Evolutionary conservation across 2,329 filamentous ascomycete genomes (phyloP), one percentile per base, ranked within the genome.

Genomic region (Colletotrichum sp.): DNA sequence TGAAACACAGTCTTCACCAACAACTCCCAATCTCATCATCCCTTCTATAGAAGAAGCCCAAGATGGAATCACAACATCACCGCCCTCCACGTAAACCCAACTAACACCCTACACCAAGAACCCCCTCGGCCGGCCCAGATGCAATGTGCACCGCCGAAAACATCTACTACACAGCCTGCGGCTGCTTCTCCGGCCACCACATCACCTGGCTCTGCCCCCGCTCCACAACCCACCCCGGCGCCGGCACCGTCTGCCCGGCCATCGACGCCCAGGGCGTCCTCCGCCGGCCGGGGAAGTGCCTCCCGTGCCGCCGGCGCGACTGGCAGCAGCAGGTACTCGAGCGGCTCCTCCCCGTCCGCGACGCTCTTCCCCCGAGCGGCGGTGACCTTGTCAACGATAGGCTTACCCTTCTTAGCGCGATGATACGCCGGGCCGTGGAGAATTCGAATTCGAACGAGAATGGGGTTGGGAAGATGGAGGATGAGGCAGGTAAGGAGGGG

Each of bases 71-170:
- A 63, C 8, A 22, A 25, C 11, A 63, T 36, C 59, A 63, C 59
- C 13, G 4, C 29, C 30, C 27, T 13, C 44, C 2, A 22, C 13
- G 6, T 13, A 63, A 6, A 63, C 29, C 30, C 27, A 63, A 63
- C 19, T 15, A 34, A 63, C n/a, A 30, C 8, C 64, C 32, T 55
- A 2, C 3, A 66, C 15, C 44, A 22, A 49, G 22, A 59, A 52
- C 6, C 8, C 12, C 13, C 55, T 30, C 8, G 5, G 6, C 57
- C n/a, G 29, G 30, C 16, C 5, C 19, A n/a, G 6, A 63, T 63
- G 59, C 59, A 27, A 78, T 78, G 77, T 78, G 77, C 36, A 36
- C 66, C 34, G 77, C 71, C 13, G 77, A 78, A 62, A 77, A 77
- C 68, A 39, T 75, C 30, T 75, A 77, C 64, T 72, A 69, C 64